Evolutionary conservation across 306 rosid species (phyloP), one percentile per base, ranked within the genome.

Genomic region (Inga laurina): DNA sequence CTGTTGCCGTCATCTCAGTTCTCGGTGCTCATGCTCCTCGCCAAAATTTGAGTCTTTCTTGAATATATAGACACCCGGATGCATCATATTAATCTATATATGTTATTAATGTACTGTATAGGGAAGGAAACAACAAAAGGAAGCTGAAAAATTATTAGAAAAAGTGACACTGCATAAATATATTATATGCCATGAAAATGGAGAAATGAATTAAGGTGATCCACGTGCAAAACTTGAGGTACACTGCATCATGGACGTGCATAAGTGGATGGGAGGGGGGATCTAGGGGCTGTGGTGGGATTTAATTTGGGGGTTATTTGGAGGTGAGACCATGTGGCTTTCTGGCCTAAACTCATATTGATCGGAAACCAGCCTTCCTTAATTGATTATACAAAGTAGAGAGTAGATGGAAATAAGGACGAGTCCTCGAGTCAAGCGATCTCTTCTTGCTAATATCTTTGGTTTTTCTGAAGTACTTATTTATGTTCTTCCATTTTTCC

Each of bases 401-500:
- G 22, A 95, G 48, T 18, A 83, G 91, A 67, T 93, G 92, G 46
- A 93, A 95, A 78, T 95, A 95, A 51, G 99, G 98, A 84, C 99
- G 93, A 65, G 98, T 95, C 78, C 99, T 91, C 1, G 98, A 93
- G 34, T 95, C 96, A 44, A 88, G 76, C 3, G 30, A 27, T 27
- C 30, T 27, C 30, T 27, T 27, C 30, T 27, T 27, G 30, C 89
- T 88, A 12, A 81, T 84, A 83, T 95, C 89, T 72, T 89, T 95
- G 11, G 98, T 93, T 86, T 93, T 95, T 14, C 95, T 95, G 52
- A 92, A 93, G 86, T 95, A 95, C 91, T 95, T 95, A 83, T 95
- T 95, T 65, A 95, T 92, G 84, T 93, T 95, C 86, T 95, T 98
- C 99, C 99, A 95, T 54, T 95, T 95, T 78, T 95, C 98, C 66